Percentiles rank a stretch among this genome's conserved stretches.
These are phyloP conservation scores for Trifolium subterraneum DNA, from an alignment of 306 rosid genomes.

Conservation along the genomic window DNA sequence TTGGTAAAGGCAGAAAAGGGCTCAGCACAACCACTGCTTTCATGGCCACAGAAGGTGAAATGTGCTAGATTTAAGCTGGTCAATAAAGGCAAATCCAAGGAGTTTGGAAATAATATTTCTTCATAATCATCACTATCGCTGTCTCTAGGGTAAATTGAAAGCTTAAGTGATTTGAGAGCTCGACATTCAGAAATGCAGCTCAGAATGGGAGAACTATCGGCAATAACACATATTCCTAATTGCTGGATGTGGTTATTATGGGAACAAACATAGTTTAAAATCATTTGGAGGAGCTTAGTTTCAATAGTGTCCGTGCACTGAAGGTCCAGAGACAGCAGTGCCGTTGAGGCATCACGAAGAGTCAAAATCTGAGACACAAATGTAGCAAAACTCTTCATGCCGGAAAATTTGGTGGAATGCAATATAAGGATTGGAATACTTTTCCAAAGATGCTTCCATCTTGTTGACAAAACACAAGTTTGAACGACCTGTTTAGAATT, in stretches of 20 bases:
- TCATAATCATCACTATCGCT: background rate
- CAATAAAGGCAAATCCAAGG: background rate
- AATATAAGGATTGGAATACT: background rate
- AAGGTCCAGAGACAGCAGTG: background rate
- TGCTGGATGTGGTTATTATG: background rate
- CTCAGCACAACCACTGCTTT: background rate
- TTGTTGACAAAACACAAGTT: slow-evolving; percentile 31
- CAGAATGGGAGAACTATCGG: background rate
- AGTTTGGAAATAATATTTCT: background rate
- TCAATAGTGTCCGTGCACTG: background rate
- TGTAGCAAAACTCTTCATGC: background rate
- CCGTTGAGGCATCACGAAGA: background rate
- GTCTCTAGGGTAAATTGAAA: background rate
- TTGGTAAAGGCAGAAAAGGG: background rate
- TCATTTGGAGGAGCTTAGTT: background rate
- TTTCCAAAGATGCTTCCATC: slow-evolving; percentile 36
- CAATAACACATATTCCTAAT: background rate
- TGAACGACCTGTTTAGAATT: background rate
- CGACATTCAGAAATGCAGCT: background rate
- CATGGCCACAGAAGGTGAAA: background rate
- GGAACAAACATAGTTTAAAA: background rate
- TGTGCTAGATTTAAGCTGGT: background rate
- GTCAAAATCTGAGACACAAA: slow-evolving; percentile 8
- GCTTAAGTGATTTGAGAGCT: background rate
- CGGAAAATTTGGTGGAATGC: background rate